Conservation (phyloP, 495 filamentous ascomycete species). For the Lasiosphaeris hirsuta region DNA sequence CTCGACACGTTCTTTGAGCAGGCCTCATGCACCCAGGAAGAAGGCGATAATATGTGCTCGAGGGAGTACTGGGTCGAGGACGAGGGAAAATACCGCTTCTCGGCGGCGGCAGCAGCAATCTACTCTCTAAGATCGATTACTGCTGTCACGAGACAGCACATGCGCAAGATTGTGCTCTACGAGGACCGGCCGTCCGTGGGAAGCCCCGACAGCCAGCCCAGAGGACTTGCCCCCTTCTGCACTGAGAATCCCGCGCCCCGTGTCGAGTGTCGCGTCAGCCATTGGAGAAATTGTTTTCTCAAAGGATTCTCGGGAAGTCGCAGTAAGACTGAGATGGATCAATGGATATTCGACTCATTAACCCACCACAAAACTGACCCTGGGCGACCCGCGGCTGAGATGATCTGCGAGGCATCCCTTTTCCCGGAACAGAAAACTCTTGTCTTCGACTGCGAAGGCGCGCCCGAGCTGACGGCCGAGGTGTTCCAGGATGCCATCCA, state of each 20-base stretch:
- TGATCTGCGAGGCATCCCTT: neutral
- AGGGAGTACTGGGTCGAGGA: neutral
- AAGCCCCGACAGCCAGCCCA: no score
- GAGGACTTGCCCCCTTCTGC: no score
- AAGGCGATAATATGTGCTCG: no score
- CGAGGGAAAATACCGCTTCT: neutral
- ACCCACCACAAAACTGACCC: neutral
- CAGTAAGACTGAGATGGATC: no score
- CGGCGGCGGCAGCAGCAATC: neutral
- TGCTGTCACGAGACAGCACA: neutral
- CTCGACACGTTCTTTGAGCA: neutral
- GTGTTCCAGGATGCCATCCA: neutral
- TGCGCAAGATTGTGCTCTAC: neutral
- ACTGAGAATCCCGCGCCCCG: no score
- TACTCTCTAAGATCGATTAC: neutral
- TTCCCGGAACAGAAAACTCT: neutral
- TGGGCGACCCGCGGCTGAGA: neutral
- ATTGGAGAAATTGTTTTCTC: no score
- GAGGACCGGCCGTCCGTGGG: neutral
- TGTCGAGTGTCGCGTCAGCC: no score
- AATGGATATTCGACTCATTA: no score
- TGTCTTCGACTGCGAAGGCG: neutral
- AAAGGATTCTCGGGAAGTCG: no score
- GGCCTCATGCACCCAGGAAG: no score
- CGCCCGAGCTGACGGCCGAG: neutral